Base-by-base conservation (phyloP, 1,139 yeast species). In the Candida freyschussii region DNA sequence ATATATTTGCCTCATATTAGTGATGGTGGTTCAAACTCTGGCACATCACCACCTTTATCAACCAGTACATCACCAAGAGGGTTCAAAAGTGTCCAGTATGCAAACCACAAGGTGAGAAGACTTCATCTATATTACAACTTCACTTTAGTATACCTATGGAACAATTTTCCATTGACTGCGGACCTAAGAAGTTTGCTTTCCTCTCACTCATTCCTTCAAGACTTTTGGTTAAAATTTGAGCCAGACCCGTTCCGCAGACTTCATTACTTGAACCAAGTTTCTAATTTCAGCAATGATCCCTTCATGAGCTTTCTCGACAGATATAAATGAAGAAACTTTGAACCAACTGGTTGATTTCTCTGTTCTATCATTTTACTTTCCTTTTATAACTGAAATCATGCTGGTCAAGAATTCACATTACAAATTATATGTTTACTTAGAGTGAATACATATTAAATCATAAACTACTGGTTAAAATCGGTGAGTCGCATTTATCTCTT, bases 101-200 rank as follows among this genome's bases (percentile, higher is more conserved):
- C 33, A 24, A 38, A 25, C 24, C 18, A 37, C 25, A 43, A 43
- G 20, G 26, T 32, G 4, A 41, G 39, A 30, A 34, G 47, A 11
- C 26, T 44, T 6, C 49, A 46, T 25, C 26, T 40, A 13, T 41
- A 41, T 32, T 46, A 42, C 30, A 43, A 45, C 27, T 45, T 27
- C 27, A 30, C 35, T 2, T 8, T 43, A 2, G 28, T 22, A 4
- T 46, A 37, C 36, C 30, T 47, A 4, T 11, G 24, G 9, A 32
- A 22, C 11, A 32, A 36, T 13, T 43, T 40, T 30, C 27, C 25
- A 9, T 14, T 37, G 13, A 20, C 26, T 9, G 15, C 13, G 6
- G 28, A 27, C 2, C 17, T 32, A 13, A 30, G 26, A 24, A 21
- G 13, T 9, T 3, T 30, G 4, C 19, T 43, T 2, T 24, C 28